Base-by-base conservation (phyloP, 768 basidiomycete species). In the Lyophyllum decastes region DNA sequence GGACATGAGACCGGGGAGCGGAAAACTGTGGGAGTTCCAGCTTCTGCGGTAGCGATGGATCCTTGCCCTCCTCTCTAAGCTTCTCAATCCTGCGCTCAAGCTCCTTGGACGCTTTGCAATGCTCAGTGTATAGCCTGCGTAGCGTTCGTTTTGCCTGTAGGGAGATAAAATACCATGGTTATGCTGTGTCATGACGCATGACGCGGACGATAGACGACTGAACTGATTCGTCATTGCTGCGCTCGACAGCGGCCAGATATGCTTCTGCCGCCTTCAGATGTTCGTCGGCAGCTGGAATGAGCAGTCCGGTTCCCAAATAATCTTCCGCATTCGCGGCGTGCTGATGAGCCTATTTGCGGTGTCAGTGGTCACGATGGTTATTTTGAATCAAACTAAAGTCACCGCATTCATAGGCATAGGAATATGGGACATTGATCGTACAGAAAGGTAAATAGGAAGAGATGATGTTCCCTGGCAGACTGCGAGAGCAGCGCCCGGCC, bases 241-340 rank as follows among this genome's bases (percentile, higher is more conserved):
- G 84, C 41, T 93, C 86, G 59, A 90, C 79, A 55, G 90, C 90
- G 33, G 82, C 83, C 57, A 81, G 70, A 66, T 91, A 93, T 2
- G 88, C 87, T 58, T 87, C 86, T 16, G 91, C 90, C 26, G 92
- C 90, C 66, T 86, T 88, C 59, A 76, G 70, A 63, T 93, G 89
- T 61, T 92, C 88, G 59, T 90, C 86, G 24, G 84, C 79, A 11
- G 92, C 89, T 34, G 84, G 83, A 21, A 91, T 82, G 52, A 91
- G 79, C 6, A 90, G 76, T 12, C 92, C 92, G 57, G 83, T 81
- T 12, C 77, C 78, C 45, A 81, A 67, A 65, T 82, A 84, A 57
- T 92, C 90, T 50, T 93, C 90, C 34, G 90, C 91, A 65, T 88
- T 89, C 16, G 87, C 86, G 52, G 88, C 88, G 72, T 92, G 90